A percentile compares a stretch with the other conserved stretches of the same genome.
Evolutionary conservation across 129 eudicot genomes (phyloP).

Genomic region (Lonicera japonica): DNA sequence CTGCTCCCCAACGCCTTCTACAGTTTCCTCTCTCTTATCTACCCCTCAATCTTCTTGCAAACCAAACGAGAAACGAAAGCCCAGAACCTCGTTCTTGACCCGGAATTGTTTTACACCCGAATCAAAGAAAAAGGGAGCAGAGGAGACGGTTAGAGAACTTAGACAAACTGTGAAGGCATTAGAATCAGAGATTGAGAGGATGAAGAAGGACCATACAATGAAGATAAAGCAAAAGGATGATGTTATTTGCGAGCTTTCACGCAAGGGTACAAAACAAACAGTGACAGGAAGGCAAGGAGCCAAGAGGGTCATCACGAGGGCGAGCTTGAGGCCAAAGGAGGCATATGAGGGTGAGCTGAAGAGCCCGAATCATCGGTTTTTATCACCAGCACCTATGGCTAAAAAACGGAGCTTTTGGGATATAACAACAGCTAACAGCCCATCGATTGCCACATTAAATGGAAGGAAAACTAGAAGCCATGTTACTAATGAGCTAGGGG

Average conservation of each 20-base stretch:
- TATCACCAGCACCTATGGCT: conserved; percentile 64
- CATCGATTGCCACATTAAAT: conserved; percentile 51
- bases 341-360: conserved; percentile 37
- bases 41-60: conserved; percentile 51
- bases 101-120: conserved; percentile 65
- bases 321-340: conserved; percentile 44
- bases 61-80: conserved; percentile 42
- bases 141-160: conserved; percentile 45
- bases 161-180: conserved; percentile 45
- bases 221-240: conserved; percentile 70
- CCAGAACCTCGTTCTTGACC: conserved; percentile 42
- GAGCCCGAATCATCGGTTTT: conserved; percentile 58
- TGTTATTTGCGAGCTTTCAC: conserved; percentile 48
- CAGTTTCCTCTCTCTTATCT: conserved; percentile 46
- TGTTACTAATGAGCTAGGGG: conserved; percentile 36
- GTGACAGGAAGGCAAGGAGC: conserved; percentile 18
- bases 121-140: conserved; percentile 45
- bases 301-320: conserved; percentile 33
- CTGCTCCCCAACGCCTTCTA: conserved; percentile 62
- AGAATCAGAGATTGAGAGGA: conserved; percentile 60
- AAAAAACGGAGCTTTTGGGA: conserved; percentile 84
- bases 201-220: conserved; percentile 56
- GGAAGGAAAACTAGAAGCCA: conserved; percentile 82
- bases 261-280: conserved; percentile 30
- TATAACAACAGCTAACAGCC: conserved; percentile 77